Evolutionary conservation across 31 red algal genomes (phyloP).

Genomic region (Odonthalia washingtoniensis): DNA sequence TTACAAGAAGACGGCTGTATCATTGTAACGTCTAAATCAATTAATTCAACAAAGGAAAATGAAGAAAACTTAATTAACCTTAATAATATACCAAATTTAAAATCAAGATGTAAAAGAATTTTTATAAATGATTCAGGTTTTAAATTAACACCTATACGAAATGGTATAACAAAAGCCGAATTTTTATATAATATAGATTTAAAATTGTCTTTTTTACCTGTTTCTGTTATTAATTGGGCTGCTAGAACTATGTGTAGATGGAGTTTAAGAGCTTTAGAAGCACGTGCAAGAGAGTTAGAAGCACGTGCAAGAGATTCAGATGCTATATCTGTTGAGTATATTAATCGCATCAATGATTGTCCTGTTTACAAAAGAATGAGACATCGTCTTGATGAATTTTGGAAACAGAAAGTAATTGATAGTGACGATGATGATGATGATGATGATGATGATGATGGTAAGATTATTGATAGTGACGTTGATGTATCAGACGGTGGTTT

Average conservation of each 20-base stretch:
- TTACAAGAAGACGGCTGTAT: too few species aligned
- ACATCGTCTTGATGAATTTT: constrained; percentile 47
- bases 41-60: too few species aligned
- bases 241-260: constrained; percentile 64
- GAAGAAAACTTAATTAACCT: too few species aligned
- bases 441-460: not conserved
- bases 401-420: constrained; percentile 48
- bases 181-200: constrained; percentile 74
- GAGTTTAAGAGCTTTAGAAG: constrained; percentile 56
- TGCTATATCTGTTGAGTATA: constrained; percentile 51
- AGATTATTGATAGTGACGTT: not conserved
- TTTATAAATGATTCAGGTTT: constrained; percentile 65
- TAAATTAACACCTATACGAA: constrained; percentile 39
- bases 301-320: too few species aligned
- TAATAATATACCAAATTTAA: too few species aligned
- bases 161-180: constrained; percentile 49
- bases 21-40: too few species aligned
- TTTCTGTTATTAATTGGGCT: constrained; percentile 65
- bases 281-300: constrained; percentile 61
- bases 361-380: constrained; percentile 54
- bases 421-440: not conserved
- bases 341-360: constrained; percentile 35
- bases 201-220: constrained; percentile 56
- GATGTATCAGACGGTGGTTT: not conserved
- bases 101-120: too few species aligned